A percentile compares a stretch with the other conserved stretches of the same genome.
phyloP scores from a whole-genome alignment of 2,329 filamentous ascomycete species.

The Metarhizium album region DNA sequence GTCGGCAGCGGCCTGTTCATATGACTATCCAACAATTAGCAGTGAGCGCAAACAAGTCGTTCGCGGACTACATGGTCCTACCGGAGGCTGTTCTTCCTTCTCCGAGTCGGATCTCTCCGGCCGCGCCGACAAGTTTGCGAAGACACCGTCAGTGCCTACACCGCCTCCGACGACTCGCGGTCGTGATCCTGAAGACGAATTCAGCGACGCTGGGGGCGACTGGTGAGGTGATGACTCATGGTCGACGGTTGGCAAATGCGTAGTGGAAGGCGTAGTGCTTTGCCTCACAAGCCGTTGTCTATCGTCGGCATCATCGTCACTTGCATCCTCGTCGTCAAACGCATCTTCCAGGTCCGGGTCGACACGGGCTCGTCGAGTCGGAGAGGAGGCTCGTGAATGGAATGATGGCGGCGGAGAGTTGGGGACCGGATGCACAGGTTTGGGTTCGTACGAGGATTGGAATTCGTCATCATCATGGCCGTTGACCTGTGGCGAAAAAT shows the following conservation, averaged over 20 bases:
- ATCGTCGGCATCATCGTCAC: constrained; percentile 66
- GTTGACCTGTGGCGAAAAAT: constrained; percentile 35
- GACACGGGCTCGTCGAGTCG: constrained; percentile 35
- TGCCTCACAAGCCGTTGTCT: constrained; percentile 76
- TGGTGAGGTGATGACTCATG: constrained; percentile 3
- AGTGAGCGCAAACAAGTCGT: constrained; percentile 14
- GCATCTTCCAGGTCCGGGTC: constrained; percentile 83
- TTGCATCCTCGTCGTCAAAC: constrained; percentile 76
- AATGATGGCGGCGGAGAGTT: constrained; percentile 72
- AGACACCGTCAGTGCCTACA: constrained; percentile 85
- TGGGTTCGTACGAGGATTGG: constrained; percentile 22
- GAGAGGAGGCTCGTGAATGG: constrained; percentile 65
- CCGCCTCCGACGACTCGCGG: constrained; percentile 54
- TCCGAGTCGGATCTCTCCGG: constrained; percentile 70
- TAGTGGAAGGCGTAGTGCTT: constrained; percentile 26
- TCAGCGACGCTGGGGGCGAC: constrained; percentile 14
- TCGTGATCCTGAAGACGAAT: constrained; percentile 28
- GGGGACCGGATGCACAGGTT: constrained; percentile 29
- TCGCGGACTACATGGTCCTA: constrained; percentile 38
- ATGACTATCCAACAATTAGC: constrained; percentile 52
- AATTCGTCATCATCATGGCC: constrained; percentile 38
- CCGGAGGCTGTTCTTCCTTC: constrained; percentile 83
- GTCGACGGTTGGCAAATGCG: not conserved
- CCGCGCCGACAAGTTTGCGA: constrained; percentile 87
- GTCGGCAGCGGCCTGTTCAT: constrained; percentile 96